phyloP scores from a whole-genome alignment of 2,329 filamentous ascomycete genomes.

The Emydomyces testavorans region DNA sequence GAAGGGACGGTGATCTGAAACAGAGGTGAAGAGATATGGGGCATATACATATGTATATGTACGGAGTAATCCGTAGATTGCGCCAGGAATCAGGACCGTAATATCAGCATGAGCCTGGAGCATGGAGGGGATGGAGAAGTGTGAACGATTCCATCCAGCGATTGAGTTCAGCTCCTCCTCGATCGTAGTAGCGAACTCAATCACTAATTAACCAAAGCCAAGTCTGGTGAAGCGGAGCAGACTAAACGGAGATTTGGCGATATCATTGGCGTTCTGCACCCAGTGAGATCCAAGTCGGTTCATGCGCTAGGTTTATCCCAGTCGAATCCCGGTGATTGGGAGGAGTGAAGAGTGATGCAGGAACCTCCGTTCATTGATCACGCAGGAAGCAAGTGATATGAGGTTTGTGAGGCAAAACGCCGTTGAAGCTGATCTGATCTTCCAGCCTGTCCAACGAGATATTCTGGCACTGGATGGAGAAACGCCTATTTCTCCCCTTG shows the following conservation, averaged over 20 bases:
- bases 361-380: neutral
- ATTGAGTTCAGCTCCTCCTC: neutral
- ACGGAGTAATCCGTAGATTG: too few relatives aligned
- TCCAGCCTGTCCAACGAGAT: too few relatives aligned
- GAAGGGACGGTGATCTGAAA: neutral
- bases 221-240: neutral
- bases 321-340: neutral
- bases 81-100: too few relatives aligned
- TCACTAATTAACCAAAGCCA: neutral
- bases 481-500: too few relatives aligned
- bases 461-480: too few relatives aligned
- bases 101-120: too few relatives aligned
- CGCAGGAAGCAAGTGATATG: neutral
- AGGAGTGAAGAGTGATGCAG: neutral
- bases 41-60: too few relatives aligned
- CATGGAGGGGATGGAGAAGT: too few relatives aligned
- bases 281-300: neutral
- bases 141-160: too few relatives aligned
- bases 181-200: too few relatives aligned
- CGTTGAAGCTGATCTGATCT: too few relatives aligned
- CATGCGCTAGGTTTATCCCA: conserved; percentile 1
- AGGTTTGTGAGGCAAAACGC: neutral
- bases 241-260: neutral
- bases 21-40: neutral
- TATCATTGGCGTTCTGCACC: neutral